phyloP scores from a whole-genome alignment of 176 grass and related monocot species.

The Eremochloa ophiuroides region DNA sequence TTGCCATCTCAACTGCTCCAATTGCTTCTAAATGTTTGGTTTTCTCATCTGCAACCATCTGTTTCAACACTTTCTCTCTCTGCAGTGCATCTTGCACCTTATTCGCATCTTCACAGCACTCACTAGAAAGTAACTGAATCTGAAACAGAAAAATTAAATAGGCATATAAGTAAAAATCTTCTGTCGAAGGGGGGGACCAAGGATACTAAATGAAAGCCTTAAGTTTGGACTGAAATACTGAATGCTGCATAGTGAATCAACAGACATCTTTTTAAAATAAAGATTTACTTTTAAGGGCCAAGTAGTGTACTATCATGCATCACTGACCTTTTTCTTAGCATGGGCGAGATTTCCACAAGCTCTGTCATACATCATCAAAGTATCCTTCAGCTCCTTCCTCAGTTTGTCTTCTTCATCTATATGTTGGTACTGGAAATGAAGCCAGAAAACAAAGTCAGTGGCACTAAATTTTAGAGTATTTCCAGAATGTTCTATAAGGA shows the following conservation, averaged over 20 bases:
- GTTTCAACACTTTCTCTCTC: constrained; percentile 42
- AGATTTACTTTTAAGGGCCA: not conserved
- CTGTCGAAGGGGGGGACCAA: not conserved
- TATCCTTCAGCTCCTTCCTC: constrained; percentile 54
- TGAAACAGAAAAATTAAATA: constrained; percentile 37
- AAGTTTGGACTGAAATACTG: not conserved
- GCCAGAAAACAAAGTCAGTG: constrained; percentile 26
- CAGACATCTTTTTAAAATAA: not conserved
- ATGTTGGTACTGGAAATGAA: constrained; percentile 44
- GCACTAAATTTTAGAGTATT: not conserved
- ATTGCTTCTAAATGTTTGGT: constrained; percentile 37
- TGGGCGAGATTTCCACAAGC: constrained; percentile 61
- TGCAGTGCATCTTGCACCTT: constrained; percentile 57
- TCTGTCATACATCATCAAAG: constrained; percentile 46
- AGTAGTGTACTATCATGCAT: not conserved
- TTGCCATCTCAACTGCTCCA: constrained; percentile 50
- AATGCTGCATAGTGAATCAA: not conserved
- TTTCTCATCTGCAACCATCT: constrained; percentile 39
- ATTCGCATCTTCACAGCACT: constrained; percentile 42
- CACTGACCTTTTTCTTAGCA: constrained; percentile 51
- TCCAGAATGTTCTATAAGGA: constrained; percentile 21
- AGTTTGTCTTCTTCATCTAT: constrained; percentile 60
- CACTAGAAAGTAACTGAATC: constrained; percentile 54
- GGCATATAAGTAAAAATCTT: constrained; percentile 10
- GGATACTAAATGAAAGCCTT: not conserved